Evolutionary conservation across 2,329 filamentous ascomycete genomes (phyloP).

Genomic region (Blumeriella jaapii): DNA sequence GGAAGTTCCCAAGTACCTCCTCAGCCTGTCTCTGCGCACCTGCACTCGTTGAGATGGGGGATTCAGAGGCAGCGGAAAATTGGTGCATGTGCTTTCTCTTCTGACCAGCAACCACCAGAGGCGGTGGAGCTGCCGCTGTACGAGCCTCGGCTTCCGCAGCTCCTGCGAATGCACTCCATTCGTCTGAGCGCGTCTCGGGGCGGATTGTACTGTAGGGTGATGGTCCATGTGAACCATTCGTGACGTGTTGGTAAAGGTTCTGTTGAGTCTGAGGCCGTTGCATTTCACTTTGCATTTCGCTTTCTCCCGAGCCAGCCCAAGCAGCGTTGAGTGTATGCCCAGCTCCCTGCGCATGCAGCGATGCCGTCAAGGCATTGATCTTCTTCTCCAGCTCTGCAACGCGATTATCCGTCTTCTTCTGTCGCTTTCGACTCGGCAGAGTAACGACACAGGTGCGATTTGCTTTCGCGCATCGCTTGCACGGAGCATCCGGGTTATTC

Average conservation of each 20-base stretch:
- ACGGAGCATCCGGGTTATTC: conserved; percentile 26
- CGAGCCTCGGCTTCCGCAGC: conserved; percentile 18
- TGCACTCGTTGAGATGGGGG: conserved; percentile 2
- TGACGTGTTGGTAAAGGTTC: conserved; percentile 27
- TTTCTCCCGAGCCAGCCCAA: neutral
- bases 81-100: conserved; percentile 26
- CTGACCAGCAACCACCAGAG: conserved; percentile 27
- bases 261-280: conserved; percentile 2
- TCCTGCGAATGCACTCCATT: conserved; percentile 22
- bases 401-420: conserved; percentile 34
- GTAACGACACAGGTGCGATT: conserved; percentile 31
- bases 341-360: conserved; percentile 26
- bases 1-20: conserved; percentile 2
- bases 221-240: conserved; percentile 22
- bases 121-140: conserved; percentile 18
- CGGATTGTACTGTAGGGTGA: conserved; percentile 14
- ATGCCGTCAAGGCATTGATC: conserved; percentile 31
- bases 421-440: conserved; percentile 31
- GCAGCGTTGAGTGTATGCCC: conserved; percentile 4
- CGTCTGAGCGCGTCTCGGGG: conserved; percentile 16
- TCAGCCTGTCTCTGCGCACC: conserved; percentile 3
- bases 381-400: conserved; percentile 35
- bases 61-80: conserved; percentile 9
- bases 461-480: conserved; percentile 31
- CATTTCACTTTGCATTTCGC: conserved; percentile 1